Conservation (phyloP, 495 filamentous ascomycete genomes). For the Aspergillus taichungensis region DNA sequence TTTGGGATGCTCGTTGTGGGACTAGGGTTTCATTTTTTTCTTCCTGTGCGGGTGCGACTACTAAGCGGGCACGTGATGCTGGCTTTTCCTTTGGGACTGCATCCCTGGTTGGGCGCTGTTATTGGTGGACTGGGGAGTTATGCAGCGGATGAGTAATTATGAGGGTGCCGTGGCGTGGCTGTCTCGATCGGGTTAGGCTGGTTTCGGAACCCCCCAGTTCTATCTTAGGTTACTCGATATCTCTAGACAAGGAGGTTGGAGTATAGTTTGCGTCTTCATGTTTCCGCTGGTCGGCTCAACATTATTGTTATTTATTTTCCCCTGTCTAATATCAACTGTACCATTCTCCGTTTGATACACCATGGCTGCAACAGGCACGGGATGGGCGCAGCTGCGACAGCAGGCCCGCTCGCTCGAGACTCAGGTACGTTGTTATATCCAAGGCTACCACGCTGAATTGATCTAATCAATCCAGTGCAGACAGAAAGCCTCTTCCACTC, state of each 20-base stretch:
- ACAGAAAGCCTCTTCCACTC: slow-evolving; percentile 90
- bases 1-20: slow-evolving; percentile 42
- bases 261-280: too few species aligned
- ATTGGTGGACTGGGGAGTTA: slow-evolving; percentile 4
- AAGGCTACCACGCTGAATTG: slow-evolving; percentile 1
- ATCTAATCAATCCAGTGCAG: slow-evolving; percentile 35
- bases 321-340: neutral
- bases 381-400: slow-evolving; percentile 93
- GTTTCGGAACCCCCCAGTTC: too few species aligned
- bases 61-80: slow-evolving; percentile 33
- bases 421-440: slow-evolving; percentile 50
- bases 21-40: slow-evolving; percentile 40
- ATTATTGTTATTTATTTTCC: neutral
- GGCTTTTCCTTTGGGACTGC: too few species aligned
- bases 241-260: too few species aligned
- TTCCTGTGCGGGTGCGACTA: slow-evolving; percentile 19
- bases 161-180: too few species aligned
- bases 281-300: neutral
- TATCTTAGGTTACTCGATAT: too few species aligned
- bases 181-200: too few species aligned
- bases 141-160: neutral
- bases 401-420: slow-evolving; percentile 85
- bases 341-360: neutral
- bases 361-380: slow-evolving; percentile 74
- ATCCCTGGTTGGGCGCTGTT: slow-evolving; percentile 2